phyloP scores from a whole-genome alignment of 208 protist genomes.

The Phytomonas sp. region DNA sequence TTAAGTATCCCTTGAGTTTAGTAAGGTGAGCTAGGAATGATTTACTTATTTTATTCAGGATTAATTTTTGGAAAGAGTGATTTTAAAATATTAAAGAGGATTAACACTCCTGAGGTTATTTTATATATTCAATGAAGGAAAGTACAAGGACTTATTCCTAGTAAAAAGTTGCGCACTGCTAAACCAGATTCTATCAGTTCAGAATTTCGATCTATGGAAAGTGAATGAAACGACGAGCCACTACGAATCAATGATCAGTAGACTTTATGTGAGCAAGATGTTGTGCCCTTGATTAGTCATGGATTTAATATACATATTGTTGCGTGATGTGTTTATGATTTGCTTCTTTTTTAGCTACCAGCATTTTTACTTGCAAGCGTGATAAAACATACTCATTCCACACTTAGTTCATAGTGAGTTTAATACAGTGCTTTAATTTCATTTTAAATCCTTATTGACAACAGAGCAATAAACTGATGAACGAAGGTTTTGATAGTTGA shows the following conservation, averaged over 20 bases:
- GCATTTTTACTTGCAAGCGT: no score
- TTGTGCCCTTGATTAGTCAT: not conserved
- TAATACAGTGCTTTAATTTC: not conserved
- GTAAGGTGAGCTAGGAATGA: not conserved
- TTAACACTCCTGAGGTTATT: not conserved
- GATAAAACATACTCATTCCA: not conserved
- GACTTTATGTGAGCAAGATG: not conserved
- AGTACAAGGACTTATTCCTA: not conserved
- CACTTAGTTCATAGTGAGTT: not conserved
- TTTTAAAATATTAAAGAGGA: not conserved
- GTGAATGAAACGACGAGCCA: not conserved
- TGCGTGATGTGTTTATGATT: not conserved
- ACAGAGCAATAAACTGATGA: not conserved
- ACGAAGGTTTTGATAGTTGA: not conserved
- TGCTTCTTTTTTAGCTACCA: not conserved
- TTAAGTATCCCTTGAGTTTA: not conserved
- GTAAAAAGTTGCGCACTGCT: not conserved
- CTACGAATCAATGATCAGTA: not conserved
- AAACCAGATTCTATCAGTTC: not conserved
- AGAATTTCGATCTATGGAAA: not conserved
- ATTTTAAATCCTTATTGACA: not conserved
- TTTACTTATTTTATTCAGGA: not conserved
- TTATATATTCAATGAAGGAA: not conserved
- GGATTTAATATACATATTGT: not conserved
- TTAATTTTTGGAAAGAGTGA: not conserved